Conservation (phyloP, 2,329 filamentous ascomycete species). For the Aspergillus amoenus region DNA sequence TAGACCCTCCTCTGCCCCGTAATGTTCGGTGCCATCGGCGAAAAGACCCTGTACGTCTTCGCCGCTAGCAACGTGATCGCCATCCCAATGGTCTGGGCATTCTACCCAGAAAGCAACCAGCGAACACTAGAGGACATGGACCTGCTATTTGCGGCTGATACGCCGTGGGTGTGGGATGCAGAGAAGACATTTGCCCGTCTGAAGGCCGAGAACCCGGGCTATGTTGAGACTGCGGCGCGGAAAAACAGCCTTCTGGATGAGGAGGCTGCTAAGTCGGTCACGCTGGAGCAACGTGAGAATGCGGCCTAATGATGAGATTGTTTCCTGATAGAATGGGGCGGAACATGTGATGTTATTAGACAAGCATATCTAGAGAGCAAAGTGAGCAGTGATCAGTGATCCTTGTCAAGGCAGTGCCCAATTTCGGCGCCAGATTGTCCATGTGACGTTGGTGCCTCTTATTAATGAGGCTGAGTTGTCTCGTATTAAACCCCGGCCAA, state of each 20-base stretch:
- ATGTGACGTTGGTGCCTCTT: neutral
- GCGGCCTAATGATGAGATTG: neutral
- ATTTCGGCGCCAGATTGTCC: neutral
- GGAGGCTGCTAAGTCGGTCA: constrained; percentile 27
- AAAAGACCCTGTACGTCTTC: constrained; percentile 74
- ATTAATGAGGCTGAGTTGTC: neutral
- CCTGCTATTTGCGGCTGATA: constrained; percentile 66
- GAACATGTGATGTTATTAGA: neutral
- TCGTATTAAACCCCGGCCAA: neutral
- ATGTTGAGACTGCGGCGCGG: constrained; percentile 39
- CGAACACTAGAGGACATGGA: constrained; percentile 75
- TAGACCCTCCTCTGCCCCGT: constrained; percentile 54
- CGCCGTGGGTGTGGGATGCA: constrained; percentile 69
- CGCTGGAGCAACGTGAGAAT: constrained; percentile 1
- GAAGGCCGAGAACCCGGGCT: constrained; percentile 59
- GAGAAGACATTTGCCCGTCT: constrained; percentile 64
- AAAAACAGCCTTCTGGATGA: constrained; percentile 35
- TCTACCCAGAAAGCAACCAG: constrained; percentile 74
- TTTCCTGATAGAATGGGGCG: neutral
- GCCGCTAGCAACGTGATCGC: constrained; percentile 64
- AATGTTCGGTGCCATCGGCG: constrained; percentile 64
- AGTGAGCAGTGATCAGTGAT: neutral
- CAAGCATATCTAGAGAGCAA: neutral
- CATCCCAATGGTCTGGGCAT: constrained; percentile 69
- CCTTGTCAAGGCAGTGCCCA: neutral